phyloP scores from a whole-genome alignment of 169 alveolate species.

The Babesia caballi region DNA sequence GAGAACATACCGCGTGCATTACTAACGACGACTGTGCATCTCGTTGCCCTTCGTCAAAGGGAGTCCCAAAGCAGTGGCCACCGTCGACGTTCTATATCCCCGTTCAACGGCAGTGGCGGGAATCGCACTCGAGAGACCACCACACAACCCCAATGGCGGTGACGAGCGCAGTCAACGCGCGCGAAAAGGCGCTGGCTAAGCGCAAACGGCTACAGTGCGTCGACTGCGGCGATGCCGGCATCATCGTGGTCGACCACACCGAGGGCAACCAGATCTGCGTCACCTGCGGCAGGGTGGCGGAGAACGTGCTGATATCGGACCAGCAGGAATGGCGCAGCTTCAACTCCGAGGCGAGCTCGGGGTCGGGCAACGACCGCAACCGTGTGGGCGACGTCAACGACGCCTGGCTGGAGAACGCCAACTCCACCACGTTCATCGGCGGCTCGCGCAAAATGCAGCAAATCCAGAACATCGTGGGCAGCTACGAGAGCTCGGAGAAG shows the following conservation, averaged over 20 bases:
- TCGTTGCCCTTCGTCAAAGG: too few relatives aligned
- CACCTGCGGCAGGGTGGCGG: conserved; percentile 83
- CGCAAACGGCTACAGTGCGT: conserved; percentile 59
- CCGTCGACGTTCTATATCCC: too few relatives aligned
- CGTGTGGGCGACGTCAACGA: conserved; percentile 87
- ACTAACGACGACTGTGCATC: too few relatives aligned
- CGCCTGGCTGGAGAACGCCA: conserved; percentile 84
- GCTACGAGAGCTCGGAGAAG: conserved; percentile 68
- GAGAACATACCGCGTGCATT: too few relatives aligned
- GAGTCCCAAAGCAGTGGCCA: too few relatives aligned
- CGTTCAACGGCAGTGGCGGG: too few relatives aligned
- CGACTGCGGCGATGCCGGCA: conserved; percentile 76
- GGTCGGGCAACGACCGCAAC: conserved; percentile 77
- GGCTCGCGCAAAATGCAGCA: conserved; percentile 80
- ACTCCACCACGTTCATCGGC: conserved; percentile 83
- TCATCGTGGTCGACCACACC: conserved; percentile 76
- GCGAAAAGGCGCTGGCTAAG: conserved; percentile 1
- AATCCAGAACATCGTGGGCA: conserved; percentile 70
- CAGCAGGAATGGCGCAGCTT: conserved; percentile 90
- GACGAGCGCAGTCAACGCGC: neutral
- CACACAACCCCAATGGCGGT: neutral
- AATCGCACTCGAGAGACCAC: neutral
- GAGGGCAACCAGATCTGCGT: conserved; percentile 86
- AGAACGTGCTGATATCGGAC: conserved; percentile 77
- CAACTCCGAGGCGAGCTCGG: conserved; percentile 73